These are phyloP conservation scores for Orbilia quercus DNA, from an alignment of 2,329 filamentous ascomycete genomes.

Conservation along the genomic window DNA sequence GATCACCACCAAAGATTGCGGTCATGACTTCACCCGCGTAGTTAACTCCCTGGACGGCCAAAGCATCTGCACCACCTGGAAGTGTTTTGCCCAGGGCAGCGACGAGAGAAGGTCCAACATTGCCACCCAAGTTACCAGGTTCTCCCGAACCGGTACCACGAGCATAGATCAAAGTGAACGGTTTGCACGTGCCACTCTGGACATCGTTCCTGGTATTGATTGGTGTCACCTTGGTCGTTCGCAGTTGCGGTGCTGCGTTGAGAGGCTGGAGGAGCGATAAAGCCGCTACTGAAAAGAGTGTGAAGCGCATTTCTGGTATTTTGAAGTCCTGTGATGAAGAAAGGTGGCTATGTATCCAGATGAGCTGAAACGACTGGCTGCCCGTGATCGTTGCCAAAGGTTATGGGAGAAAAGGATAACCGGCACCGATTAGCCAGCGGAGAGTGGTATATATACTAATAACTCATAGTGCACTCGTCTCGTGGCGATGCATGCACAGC, in stretches of 20 bases:
- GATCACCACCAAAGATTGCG: conserved; percentile 59
- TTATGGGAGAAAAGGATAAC: no score
- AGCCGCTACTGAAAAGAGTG: background rate
- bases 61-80: conserved; percentile 48
- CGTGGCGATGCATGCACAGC: no score
- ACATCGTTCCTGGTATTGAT: conserved; percentile 25
- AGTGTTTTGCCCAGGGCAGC: conserved; percentile 56
- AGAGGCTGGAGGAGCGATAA: conserved; percentile 11
- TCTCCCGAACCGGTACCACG: conserved; percentile 61
- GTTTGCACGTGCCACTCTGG: conserved; percentile 15
- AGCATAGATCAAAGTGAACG: conserved; percentile 60
- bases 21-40: conserved; percentile 59
- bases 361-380: background rate
- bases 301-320: conserved; percentile 9
- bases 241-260: conserved; percentile 1
- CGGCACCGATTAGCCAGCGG: no score
- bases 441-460: no score
- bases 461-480: no score
- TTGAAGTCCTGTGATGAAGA: background rate
- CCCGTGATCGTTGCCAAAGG: no score
- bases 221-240: background rate
- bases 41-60: conserved; percentile 60
- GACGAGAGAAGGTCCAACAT: conserved; percentile 60
- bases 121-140: conserved; percentile 58
- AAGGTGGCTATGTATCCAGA: background rate